A percentile compares a stretch with the other conserved stretches of the same genome.
phyloP scores from a whole-genome alignment of 1,139 yeast genomes.

The Suhomyces maxii region DNA sequence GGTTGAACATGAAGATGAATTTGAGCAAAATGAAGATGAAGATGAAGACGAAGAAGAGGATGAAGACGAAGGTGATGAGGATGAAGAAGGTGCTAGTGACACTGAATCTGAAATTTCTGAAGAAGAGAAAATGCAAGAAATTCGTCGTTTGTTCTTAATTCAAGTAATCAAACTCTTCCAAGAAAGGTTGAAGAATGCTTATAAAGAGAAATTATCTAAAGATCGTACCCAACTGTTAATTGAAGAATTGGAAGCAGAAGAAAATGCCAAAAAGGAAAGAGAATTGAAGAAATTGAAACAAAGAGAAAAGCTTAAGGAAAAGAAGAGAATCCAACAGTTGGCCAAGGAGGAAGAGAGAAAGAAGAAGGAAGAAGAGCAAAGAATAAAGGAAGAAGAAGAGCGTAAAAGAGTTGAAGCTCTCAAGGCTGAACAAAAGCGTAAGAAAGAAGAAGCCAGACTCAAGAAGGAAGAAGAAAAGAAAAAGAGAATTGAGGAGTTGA shows the following conservation, averaged over 20 bases:
- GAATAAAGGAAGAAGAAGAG: constrained; percentile 36
- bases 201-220: constrained; percentile 70
- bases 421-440: constrained; percentile 44
- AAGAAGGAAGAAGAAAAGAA: constrained; percentile 57
- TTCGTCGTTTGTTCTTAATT: constrained; percentile 72
- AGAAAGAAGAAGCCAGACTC: constrained; percentile 49
- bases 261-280: constrained; percentile 63
- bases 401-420: constrained; percentile 36
- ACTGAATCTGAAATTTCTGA: constrained; percentile 52
- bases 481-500: constrained; percentile 40
- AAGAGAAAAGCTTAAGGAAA: constrained; percentile 76
- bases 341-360: constrained; percentile 76
- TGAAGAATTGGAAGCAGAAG: constrained; percentile 80
- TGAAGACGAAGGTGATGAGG: constrained; percentile 31
- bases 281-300: constrained; percentile 72
- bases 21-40: constrained; percentile 26
- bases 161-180: constrained; percentile 76
- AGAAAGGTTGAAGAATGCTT: constrained; percentile 67
- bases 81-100: constrained; percentile 29
- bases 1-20: constrained; percentile 26
- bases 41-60: constrained; percentile 36
- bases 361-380: constrained; percentile 56
- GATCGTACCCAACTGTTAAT: constrained; percentile 71
- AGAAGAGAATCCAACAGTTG: constrained; percentile 64
- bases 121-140: constrained; percentile 70